Conservation (phyloP, 768 basidiomycete genomes). For the Mycena haematopus region DNA sequence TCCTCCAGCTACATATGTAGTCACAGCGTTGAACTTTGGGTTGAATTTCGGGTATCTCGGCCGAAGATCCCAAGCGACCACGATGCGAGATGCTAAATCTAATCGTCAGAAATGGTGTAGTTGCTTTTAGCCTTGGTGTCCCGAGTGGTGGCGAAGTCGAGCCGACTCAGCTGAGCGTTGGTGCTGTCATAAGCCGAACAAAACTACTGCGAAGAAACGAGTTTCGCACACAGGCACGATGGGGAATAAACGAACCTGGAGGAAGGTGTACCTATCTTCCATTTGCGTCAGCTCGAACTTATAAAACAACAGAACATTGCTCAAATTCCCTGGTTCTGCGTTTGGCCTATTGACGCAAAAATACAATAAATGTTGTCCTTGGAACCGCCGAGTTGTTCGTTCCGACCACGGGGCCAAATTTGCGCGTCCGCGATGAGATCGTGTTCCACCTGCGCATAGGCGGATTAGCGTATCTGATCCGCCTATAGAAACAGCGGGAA, state of each 20-base stretch:
- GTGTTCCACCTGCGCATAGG: conserved; percentile 46
- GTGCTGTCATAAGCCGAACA: conserved; percentile 59
- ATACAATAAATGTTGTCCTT: conserved; percentile 58
- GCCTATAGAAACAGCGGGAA: neutral
- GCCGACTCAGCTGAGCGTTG: conserved; percentile 41
- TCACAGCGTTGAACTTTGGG: no score
- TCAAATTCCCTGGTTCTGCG: conserved; percentile 62
- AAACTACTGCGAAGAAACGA: conserved; percentile 49
- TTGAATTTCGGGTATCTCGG: no score
- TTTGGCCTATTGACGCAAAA: conserved; percentile 54
- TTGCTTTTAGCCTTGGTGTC: conserved; percentile 25
- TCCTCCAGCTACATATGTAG: no score
- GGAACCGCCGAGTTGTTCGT: conserved; percentile 60
- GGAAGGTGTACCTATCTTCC: conserved; percentile 59
- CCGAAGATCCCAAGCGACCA: neutral
- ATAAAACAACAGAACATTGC: conserved; percentile 40
- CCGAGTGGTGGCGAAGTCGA: conserved; percentile 47
- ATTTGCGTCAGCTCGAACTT: neutral
- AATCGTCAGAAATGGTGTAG: neutral
- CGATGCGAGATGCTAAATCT: neutral
- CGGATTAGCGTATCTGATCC: no score
- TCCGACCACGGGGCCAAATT: conserved; percentile 68
- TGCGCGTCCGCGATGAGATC: conserved; percentile 69
- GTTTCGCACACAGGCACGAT: neutral
- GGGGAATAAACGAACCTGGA: conserved; percentile 35